Conservation (phyloP, 331 rosid genomes). For the Pyrus hybrid region DNA sequence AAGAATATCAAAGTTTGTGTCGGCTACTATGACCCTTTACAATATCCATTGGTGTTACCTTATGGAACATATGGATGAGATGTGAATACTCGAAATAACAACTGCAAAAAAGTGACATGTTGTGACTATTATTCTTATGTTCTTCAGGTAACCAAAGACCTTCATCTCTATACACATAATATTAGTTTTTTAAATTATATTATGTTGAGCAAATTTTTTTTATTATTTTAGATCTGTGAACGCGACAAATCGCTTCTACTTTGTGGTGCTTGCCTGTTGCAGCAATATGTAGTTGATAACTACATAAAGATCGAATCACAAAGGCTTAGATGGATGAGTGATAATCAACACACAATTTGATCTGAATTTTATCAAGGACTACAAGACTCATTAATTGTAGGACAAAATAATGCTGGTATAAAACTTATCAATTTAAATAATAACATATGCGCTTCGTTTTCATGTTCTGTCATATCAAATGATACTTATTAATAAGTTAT, state of each 20-base stretch:
- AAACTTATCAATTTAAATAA: too few species aligned
- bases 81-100: too few species aligned
- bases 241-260: background rate
- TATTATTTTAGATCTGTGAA: too few species aligned
- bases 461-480: too few species aligned
- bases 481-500: too few species aligned
- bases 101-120: background rate
- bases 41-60: too few species aligned
- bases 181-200: too few species aligned
- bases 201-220: too few species aligned
- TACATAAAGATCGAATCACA: too few species aligned
- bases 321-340: background rate
- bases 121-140: background rate
- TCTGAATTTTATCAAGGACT: conserved; percentile 1
- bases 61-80: too few species aligned
- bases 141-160: background rate
- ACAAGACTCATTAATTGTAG: background rate
- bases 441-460: too few species aligned
- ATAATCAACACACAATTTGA: background rate
- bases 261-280: background rate
- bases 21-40: background rate
- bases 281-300: conserved; percentile 7
- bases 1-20: background rate
- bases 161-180: too few species aligned
- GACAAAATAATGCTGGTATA: background rate